Base-by-base conservation (phyloP, 805 yeast species). In the Candida railenensis region DNA sequence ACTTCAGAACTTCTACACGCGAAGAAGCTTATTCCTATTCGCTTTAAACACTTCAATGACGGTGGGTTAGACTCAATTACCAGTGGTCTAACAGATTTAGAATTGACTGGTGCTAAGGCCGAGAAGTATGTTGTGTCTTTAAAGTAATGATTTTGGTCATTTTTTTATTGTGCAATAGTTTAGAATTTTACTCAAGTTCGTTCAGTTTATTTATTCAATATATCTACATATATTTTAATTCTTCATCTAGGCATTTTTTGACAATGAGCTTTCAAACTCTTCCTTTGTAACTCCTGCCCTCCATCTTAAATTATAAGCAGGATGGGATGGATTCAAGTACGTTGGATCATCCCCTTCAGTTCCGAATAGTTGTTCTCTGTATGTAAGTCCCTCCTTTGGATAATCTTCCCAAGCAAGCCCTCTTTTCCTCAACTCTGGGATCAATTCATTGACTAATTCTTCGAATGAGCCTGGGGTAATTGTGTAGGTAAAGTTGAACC, bases 401-500 rank as follows among this genome's bases (percentile, higher is more conserved):
- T 72, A 71, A 42, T 71, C 74, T 4, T 60, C 53, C 62, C 67
- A 59, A n/a, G 61, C 61, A 14, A 65, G 56, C 5, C 71, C 73
- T 38, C 71, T 57, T 18, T 47, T 49, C 48, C 62, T 61, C 37
- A 73, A 56, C 43, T 62, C 74, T 9, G 76, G 76, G 19, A 73
- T 53, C 32, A 73, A 49, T 22, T 49, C 50, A 8, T 70, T 65
- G 21, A 69, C 69, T 37, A 72, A 51, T 12, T 73, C 74, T 48
- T 66, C 68, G 40, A 66, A 61, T 3, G 68, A 52, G 3, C 65
- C 69, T 19, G 73, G 74, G 18, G 59, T 52, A 8, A 67, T 57
- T 1, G 74, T 66, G 49, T 69, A 65, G 2, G 67, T 63, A 39
- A 73, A 54, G 46, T 73, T 73, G 52, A 73, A 71, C 0, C 78